A percentile compares a stretch with the other conserved stretches of the same genome.
Conservation (phyloP, 257 asterid species). For the Przewalskia tangutica region DNA sequence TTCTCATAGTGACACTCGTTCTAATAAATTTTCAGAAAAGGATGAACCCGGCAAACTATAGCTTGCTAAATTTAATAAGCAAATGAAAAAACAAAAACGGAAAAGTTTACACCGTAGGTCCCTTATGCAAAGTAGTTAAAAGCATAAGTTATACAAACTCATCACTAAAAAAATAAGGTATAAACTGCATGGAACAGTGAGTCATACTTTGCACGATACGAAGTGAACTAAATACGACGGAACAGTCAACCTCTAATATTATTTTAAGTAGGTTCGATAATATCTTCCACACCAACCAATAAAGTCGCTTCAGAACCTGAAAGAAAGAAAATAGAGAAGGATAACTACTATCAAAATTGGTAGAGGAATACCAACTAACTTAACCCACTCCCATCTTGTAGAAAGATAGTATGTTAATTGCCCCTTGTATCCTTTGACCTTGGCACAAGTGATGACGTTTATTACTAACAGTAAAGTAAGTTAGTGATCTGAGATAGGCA, state of each 20-base stretch:
- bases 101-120: not conserved
- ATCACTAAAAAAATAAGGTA: not conserved
- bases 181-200: not conserved
- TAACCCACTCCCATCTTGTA: not conserved
- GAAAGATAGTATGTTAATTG: not conserved
- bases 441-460: not conserved
- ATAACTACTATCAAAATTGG: not conserved
- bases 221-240: not conserved
- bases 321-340: not conserved
- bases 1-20: not conserved
- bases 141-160: not conserved
- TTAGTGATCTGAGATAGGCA: not conserved
- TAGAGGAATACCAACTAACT: not conserved
- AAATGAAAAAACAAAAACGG: not conserved
- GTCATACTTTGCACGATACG: not conserved
- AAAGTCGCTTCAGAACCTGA: not conserved
- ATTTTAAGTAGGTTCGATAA: not conserved
- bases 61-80: not conserved
- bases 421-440: not conserved
- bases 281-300: not conserved
- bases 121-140: not conserved
- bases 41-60: not conserved
- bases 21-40: not conserved
- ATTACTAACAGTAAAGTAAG: not conserved
- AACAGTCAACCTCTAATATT: not conserved